Conservation (phyloP, 2,329 filamentous ascomycete genomes). For the Drechslerella stenobrocha region DNA sequence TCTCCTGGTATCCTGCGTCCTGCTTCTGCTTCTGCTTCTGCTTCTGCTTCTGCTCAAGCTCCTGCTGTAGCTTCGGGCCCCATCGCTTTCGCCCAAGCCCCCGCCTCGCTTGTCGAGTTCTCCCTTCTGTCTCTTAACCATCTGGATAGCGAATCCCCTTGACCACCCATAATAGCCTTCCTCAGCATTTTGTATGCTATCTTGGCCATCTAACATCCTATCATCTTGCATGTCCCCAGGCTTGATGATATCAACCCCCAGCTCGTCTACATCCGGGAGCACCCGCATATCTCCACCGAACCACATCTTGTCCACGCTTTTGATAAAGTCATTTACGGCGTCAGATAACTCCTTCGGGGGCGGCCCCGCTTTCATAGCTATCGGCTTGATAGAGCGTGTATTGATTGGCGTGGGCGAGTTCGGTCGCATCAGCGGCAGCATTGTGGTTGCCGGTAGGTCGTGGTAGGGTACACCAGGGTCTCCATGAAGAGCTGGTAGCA, state of each 20-base stretch:
- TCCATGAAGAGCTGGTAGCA: slow-evolving; percentile 74
- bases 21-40: slow-evolving; percentile 54
- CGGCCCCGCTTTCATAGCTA: slow-evolving; percentile 70
- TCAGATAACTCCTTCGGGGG: slow-evolving; percentile 68
- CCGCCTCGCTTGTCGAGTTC: slow-evolving; percentile 42
- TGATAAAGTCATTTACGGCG: slow-evolving; percentile 71
- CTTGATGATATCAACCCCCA: slow-evolving; percentile 64
- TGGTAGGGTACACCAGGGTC: slow-evolving; percentile 74
- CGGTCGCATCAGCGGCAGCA: slow-evolving; percentile 75
- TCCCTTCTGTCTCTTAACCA: slow-evolving; percentile 65
- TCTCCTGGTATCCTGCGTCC: slow-evolving; percentile 50
- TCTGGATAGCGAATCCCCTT: slow-evolving; percentile 74
- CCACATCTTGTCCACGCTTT: slow-evolving; percentile 72
- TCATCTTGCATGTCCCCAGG: slow-evolving; percentile 56
- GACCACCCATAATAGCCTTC: slow-evolving; percentile 91
- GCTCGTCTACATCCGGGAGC: slow-evolving; percentile 69
- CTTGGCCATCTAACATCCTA: slow-evolving; percentile 57
- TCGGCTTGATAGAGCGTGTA: slow-evolving; percentile 69
- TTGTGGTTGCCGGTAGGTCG: slow-evolving; percentile 78
- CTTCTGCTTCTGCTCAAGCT: slow-evolving; percentile 53
- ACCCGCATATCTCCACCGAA: slow-evolving; percentile 59
- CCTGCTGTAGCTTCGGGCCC: slow-evolving; percentile 50
- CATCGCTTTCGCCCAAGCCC: slow-evolving; percentile 52
- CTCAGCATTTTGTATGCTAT: slow-evolving; percentile 66
- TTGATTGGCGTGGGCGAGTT: slow-evolving; percentile 76